Base-by-base conservation (phyloP, 306 rosid genomes). In the Trifolium fragiferum region DNA sequence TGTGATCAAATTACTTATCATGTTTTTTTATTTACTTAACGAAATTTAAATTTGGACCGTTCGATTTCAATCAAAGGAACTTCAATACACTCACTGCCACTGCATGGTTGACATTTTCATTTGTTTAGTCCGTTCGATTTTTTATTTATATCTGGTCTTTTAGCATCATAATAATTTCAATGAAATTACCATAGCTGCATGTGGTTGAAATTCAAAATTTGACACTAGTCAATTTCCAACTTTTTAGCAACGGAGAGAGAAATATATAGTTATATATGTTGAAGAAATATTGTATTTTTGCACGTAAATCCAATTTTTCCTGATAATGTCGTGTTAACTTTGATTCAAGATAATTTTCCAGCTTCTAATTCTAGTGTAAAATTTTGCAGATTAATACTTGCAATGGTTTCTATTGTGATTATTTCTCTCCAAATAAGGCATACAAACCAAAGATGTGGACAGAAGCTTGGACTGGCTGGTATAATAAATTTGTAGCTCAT, bases 381-480 rank as follows among this genome's bases (percentile, higher is more conserved):
- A 13, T 59, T 49, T 74, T 53, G 70, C 92, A 94, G 99, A 94
- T 94, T 54, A 94, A 94, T 72, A 80, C 99, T 66, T 94, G 97
- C 87, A 94, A 94, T 41, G 99, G 99, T 70, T 94, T 86, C 87
- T 94, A 94, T 76, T 94, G 99, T 68, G 99, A 94, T 72, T 87
- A 92, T 76, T 94, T 94, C 86, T 88, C 96, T 76, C 97, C 97
- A 23, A 92, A 94, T 76, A 92, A 89, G 84, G 93, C 93, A 53
- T 90, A 92, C 81, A 94, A 94, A 82, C 99, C 99, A 43, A 94
- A 94, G 87, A 92, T 94, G 96, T 94, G 99, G 99, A 94, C 99
- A 11, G 99, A 94, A 86, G 97, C 96, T 75, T 94, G 99, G 99
- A 94, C 92, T 54, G 99, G 92, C 81, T 94, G 99, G 99, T 92